Evolutionary conservation across 2,329 filamentous ascomycete genomes (phyloP).

Genomic region (Diaporthe nobilis): DNA sequence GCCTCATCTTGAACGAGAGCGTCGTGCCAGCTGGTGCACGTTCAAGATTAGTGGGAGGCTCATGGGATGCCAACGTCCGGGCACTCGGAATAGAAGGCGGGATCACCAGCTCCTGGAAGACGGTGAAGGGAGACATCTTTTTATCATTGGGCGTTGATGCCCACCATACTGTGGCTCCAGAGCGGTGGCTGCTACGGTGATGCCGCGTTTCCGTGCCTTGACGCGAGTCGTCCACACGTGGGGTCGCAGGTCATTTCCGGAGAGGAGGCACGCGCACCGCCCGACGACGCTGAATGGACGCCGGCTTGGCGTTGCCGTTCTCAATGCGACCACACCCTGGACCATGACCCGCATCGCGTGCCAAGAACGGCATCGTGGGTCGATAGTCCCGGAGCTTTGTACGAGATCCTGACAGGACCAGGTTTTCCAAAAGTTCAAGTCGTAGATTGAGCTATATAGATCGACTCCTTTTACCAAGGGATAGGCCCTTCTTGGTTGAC

Average conservation of each 20-base stretch:
- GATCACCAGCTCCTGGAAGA: not conserved
- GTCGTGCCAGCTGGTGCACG: not conserved
- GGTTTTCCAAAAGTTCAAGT: not conserved
- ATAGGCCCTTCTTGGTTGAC: not conserved
- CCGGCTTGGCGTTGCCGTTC: constrained; percentile 17
- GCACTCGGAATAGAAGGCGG: not conserved
- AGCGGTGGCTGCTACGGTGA: not conserved
- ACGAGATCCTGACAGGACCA: not conserved
- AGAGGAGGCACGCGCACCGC: constrained; percentile 17
- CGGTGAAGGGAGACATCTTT: not conserved
- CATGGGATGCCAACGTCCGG: not conserved
- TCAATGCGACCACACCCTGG: constrained; percentile 20
- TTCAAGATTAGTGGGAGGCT: not conserved
- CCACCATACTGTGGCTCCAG: too few relatives aligned
- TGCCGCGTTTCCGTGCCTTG: not conserved
- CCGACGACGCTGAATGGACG: constrained; percentile 27
- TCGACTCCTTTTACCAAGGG: not conserved
- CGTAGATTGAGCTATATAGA: not conserved
- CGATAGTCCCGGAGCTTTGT: not conserved
- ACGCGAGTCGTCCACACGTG: constrained; percentile 17
- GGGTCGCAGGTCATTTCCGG: constrained; percentile 24
- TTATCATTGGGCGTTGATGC: not conserved
- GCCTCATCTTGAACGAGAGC: constrained; percentile 28
- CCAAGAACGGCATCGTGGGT: constrained; percentile 31
- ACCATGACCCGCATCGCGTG: constrained; percentile 8